Base-by-base conservation (phyloP, 2,329 filamentous ascomycete species). In the Chaetoscypha palmicola region DNA sequence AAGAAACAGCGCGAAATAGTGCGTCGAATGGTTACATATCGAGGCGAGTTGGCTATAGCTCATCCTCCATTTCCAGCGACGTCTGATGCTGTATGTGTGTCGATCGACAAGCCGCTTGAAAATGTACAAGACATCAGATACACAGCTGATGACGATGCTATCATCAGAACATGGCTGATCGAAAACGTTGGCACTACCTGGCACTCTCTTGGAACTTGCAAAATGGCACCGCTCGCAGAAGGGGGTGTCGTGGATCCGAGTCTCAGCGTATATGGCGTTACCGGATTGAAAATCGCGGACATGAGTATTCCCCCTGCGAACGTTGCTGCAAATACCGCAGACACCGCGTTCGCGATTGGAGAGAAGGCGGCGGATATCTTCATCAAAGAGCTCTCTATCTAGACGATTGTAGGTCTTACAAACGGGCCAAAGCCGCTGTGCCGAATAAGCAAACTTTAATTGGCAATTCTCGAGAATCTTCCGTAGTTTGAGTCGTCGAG, bases 1-100 rank as follows among this genome's bases (percentile, higher is more conserved):
- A 83, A 83, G 62, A 73, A 71, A 49, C 68, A 71, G 19, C 76
- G 79, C 3, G 77, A 81, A 60, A 69, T 81, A 41, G 63, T 70
- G 31, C 72, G 77, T 3, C 72, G 76, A 14, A 74, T 73, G 60
- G 56, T 65, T 3, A 62, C 67, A 44, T 79, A 71, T 60, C 52
- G 68, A 43, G 65, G 74, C 57, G 66, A 73, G 51, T 26, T 68
- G 7, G 53, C 62, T 2, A 42, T 49, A 7, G 54, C 61, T 1
- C 67, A 70, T 32, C 71, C 72, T 2, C 49, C 52, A 3, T 75
- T 73, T 52, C 55, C 66, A 0, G 44, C 60, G 0, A 58, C 52
- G 1, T 72, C 69, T 0, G 56, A 62, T 9, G 70, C 68, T 0
- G 63, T 4, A 14, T 40, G n/a, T 22, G 33, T 37, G 4, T 20